Evolutionary conservation across 2,329 filamentous ascomycete genomes (phyloP).

Genomic region (Xylaria sp.): DNA sequence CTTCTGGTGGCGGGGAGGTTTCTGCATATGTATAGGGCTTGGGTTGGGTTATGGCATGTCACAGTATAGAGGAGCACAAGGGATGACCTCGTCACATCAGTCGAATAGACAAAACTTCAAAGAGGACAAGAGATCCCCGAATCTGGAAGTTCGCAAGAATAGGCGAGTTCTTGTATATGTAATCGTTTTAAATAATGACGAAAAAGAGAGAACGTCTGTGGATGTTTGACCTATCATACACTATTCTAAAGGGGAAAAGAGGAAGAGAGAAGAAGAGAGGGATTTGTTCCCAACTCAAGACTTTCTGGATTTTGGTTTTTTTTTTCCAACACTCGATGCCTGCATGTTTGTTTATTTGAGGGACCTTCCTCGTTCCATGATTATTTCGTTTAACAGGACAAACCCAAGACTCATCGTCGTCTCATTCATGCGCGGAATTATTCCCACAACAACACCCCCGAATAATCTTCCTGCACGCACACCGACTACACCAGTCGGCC

Average conservation of each 20-base stretch:
- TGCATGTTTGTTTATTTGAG: neutral
- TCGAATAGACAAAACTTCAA: neutral
- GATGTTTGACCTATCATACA: conserved; percentile 28
- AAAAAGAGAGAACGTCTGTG: conserved; percentile 2
- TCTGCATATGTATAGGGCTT: conserved; percentile 3
- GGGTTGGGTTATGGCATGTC: conserved; percentile 21
- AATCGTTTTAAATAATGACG: conserved; percentile 27
- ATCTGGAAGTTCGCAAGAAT: neutral
- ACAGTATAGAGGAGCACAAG: conserved; percentile 20
- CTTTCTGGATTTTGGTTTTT: conserved; percentile 8
- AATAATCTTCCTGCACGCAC: conserved; percentile 42
- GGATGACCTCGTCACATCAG: conserved; percentile 6
- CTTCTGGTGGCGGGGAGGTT: neutral
- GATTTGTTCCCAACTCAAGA: conserved; percentile 6
- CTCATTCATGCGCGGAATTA: neutral
- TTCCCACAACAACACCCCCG: conserved; percentile 38
- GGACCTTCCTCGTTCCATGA: neutral
- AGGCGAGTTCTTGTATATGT: conserved; percentile 14
- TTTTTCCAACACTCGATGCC: conserved; percentile 14
- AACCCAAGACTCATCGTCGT: no score
- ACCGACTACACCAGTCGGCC: conserved; percentile 43
- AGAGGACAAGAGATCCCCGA: neutral
- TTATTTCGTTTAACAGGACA: neutral
- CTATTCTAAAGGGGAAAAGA: conserved; percentile 23
- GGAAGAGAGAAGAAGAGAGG: neutral